Conservation (phyloP, 2,329 filamentous ascomycete genomes). For the Pseudogymnoascus sp. region DNA sequence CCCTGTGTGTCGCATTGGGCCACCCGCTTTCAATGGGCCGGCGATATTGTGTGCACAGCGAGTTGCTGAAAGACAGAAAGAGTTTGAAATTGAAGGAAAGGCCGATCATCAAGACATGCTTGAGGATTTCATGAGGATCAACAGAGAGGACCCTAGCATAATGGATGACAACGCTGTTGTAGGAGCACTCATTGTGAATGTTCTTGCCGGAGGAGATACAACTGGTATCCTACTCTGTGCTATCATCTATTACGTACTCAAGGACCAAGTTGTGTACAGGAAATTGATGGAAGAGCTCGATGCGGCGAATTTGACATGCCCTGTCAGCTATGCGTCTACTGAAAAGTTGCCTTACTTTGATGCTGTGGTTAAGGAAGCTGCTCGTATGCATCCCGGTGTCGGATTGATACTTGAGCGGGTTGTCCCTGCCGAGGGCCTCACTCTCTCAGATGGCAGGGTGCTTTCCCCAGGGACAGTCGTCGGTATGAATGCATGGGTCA, state of each 20-base stretch:
- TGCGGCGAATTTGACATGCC: constrained; percentile 23
- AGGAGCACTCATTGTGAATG: constrained; percentile 11
- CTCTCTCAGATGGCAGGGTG: constrained; percentile 32
- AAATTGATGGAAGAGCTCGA: constrained; percentile 34
- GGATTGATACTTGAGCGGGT: constrained; percentile 44
- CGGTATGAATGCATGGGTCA: constrained; percentile 37
- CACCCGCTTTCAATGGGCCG: constrained; percentile 14
- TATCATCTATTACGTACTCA: constrained; percentile 34
- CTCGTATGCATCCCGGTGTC: constrained; percentile 43
- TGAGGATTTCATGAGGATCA: constrained; percentile 23
- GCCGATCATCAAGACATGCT: constrained; percentile 21
- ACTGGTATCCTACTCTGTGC: constrained; percentile 29
- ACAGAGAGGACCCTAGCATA: constrained; percentile 12
- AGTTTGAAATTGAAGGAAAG: background rate
- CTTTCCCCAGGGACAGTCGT: constrained; percentile 35
- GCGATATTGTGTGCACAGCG: constrained; percentile 16
- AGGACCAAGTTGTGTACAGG: constrained; percentile 24
- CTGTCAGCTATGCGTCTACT: constrained; percentile 21
- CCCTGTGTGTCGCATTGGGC: constrained; percentile 17
- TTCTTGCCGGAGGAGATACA: constrained; percentile 31
- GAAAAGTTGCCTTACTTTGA: constrained; percentile 39
- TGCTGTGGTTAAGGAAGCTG: constrained; percentile 46
- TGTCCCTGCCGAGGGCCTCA: constrained; percentile 37
- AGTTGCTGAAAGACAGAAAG: constrained; percentile 7
- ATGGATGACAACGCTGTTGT: constrained; percentile 13